Evolutionary conservation across 352 stramenopile species (phyloP), one percentile per base, ranked within the genome.

Genomic region (Globisporangium uncinulatum): DNA sequence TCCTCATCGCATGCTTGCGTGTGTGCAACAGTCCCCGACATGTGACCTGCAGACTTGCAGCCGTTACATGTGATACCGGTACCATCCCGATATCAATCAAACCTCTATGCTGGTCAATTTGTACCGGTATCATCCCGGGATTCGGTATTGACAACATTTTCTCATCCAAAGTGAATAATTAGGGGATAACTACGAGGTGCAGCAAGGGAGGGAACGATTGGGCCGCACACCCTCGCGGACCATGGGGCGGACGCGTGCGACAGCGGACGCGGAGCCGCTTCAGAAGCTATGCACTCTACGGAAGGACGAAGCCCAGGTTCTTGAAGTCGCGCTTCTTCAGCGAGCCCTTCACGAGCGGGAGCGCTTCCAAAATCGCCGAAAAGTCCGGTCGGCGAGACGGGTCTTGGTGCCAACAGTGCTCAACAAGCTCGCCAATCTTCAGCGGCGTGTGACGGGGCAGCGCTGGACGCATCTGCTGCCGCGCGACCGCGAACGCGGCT

Each of bases 261-360:
- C 24, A 29, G 24, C 24, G 24, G 24, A 29, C 24, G 24, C 24
- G 24, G 11, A 20, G 24, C 47, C 17, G 36, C 52, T 55, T 13
- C 24, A 47, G 46, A 11, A 53, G 47, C n/a, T 46, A 48, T 56
- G 17, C 15, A 59, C 29, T 61, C 56, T 62, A 74, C 19, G 70
- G 70, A n/a, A 79, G 56, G 36, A 59, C 46, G 47, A 94, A 92
- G 47, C 83, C 73, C 63, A 92, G 74, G 61, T 91, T 88, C 75
- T 92, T 90, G 57, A 88, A 91, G 53, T 94, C 84, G 51, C 83
- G 80, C 67, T 92, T 92, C 69, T 90, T 92, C 51, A 94, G 63
- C 46, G 83, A 89, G 34, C 66, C 67, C 53, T 91, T 85, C 54
- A 94, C 81, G n/a, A 90, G 60, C 24, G 84, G 82, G 10, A 94